Base-by-base conservation (phyloP, 352 stramenopile genomes). In the Globisporangium spiculum region DNA sequence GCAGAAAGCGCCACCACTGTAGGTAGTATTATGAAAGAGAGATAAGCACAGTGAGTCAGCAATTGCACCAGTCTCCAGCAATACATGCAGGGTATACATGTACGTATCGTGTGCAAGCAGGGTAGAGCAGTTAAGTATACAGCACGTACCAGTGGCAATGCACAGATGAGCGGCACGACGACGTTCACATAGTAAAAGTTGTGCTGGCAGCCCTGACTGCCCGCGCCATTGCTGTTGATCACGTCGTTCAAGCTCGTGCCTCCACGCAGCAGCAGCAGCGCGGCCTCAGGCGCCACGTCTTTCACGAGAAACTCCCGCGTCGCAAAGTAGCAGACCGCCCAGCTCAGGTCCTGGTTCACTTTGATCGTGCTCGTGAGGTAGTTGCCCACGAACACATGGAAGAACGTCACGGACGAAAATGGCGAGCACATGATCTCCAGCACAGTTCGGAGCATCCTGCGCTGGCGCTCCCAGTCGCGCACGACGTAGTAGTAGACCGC, bases 311-410 rank as follows among this genome's bases (percentile, higher is more conserved):
- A 99, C 71, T 99, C 96, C 27, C 95, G 91, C 14, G 92, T 97
- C 9, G 90, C 70, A 61, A 99, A 97, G 76, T 98, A 99, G 76
- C 95, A 98, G 30, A 98, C 59, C 6, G 96, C 98, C 96, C 97
- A 99, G 10, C 88, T 88, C 1, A 97, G 69, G 68, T 96, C 91
- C 64, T 94, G 86, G 30, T 77, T 94, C 64, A 96, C 79, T 61
- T 93, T 94, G 63, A 94, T 82, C 3, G 79, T 89, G 63, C 88
- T 96, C 9, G 88, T 93, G 52, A 96, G 78, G 67, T 96, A 96
- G 70, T 96, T 79, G 53, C 86, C 88, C 0, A 95, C 84, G 71
- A 98, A 98, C 16, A 87, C 95, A 74, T 97, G 88, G 74, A 98
- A 98, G 67, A 99, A 99, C 44, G 92, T 96, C 3, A 98, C 96